These are phyloP conservation scores for Penicillium parvum DNA, from an alignment of 495 filamentous ascomycete species.

Conservation along the genomic window DNA sequence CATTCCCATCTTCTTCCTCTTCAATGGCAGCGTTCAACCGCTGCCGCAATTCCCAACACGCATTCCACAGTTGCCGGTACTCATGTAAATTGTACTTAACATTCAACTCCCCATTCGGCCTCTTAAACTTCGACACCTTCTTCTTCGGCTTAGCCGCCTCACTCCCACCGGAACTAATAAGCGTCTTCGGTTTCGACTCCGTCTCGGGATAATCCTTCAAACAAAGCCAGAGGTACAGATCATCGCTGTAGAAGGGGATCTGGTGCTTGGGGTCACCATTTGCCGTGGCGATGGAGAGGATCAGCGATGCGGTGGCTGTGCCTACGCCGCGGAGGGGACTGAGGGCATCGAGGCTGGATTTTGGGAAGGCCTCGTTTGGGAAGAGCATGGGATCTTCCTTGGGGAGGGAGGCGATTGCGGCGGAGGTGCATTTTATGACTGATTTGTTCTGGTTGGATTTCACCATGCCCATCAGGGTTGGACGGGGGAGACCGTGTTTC, in stretches of 20 bases:
- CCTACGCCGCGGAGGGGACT: slow-evolving; percentile 61
- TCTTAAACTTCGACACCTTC: slow-evolving; percentile 24
- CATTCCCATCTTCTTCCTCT: not conserved
- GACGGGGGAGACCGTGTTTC: slow-evolving; percentile 66
- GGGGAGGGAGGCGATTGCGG: slow-evolving; percentile 40
- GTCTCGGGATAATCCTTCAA: slow-evolving; percentile 18
- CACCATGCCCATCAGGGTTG: slow-evolving; percentile 60
- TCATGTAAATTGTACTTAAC: slow-evolving; percentile 65
- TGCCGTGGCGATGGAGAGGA: slow-evolving; percentile 58
- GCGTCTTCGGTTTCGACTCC: not conserved
- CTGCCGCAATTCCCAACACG: slow-evolving; percentile 38
- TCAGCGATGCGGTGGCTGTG: slow-evolving; percentile 66
- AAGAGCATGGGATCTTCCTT: slow-evolving; percentile 5
- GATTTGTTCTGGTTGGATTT: slow-evolving; percentile 50
- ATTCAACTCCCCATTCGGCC: slow-evolving; percentile 39
- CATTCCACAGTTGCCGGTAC: slow-evolving; percentile 51
- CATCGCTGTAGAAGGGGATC: slow-evolving; percentile 73
- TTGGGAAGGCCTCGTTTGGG: slow-evolving; percentile 31
- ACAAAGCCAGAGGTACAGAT: slow-evolving; percentile 65
- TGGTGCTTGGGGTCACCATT: slow-evolving; percentile 15
- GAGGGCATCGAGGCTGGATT: slow-evolving; percentile 43
- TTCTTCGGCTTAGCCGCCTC: slow-evolving; percentile 29
- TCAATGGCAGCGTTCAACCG: slow-evolving; percentile 33
- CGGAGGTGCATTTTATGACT: slow-evolving; percentile 40
- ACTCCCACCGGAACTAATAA: too few relatives aligned